Base-by-base conservation (phyloP, 2,329 filamentous ascomycete species). In the Epichloe scottii region DNA sequence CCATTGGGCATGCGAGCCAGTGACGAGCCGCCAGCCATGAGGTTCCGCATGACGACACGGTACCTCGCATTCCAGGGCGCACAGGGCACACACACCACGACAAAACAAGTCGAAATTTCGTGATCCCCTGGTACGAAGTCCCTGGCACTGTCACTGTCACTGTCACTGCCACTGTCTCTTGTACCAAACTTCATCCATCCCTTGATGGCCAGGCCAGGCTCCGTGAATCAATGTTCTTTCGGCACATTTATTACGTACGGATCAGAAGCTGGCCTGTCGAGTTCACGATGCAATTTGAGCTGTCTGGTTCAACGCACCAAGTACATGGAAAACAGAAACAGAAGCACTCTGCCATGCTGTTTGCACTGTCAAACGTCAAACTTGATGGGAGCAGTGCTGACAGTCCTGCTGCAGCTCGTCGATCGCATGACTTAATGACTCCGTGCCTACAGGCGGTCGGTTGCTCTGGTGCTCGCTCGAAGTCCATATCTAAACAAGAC, bases 21-120 rank as follows among this genome's bases (percentile, higher is more conserved):
- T 37, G 44, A 47, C 46, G 12, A 50, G 41, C 38, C 40, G 45
- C 43, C 23, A 33, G 34, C 23, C 48, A 21, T 26, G 15, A 50
- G 44, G 48, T 48, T 37, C 39, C 23, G n/a, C 44, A 51, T 44
- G 34, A 50, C 52, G 50, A 45, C 43, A 45, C 52, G 50, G 50
- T 38, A 50, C 46, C 17, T 49, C 41, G 39, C 52, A 49, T 51
- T 51, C 46, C 49, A 48, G 26, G 35, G n/a, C n/a, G n/a, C n/a
- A n/a, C n/a, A n/a, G n/a, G 17, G 30, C 21, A 23, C 42, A 15
- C 10, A 44, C 46, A 26, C 14, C 17, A 45, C 48, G 43, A 44
- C 15, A 14, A 15, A n/a, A 26, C 19, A 26, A 26, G 26, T 26
- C 7, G 26, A 26, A 26, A 8, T 2, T 26, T 2, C 7, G 23